Evolutionary conservation across 192 early-diverging fungal species (phyloP).

Genomic region (Rhizoclosmatium sp.): DNA sequence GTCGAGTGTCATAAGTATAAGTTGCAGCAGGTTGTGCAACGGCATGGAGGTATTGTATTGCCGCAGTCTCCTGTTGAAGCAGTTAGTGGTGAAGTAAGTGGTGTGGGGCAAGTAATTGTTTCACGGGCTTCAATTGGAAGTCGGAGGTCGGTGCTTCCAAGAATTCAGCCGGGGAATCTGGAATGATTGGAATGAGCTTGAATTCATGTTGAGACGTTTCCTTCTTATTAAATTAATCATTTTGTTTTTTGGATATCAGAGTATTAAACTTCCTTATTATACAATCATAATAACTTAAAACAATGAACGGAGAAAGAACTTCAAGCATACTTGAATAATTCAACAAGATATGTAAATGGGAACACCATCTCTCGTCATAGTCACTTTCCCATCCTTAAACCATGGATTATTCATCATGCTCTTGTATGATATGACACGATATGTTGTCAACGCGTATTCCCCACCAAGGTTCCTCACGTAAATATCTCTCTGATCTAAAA

Average conservation of each 20-base stretch:
- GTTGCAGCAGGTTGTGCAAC: neutral
- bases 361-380: too few species aligned
- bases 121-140: neutral
- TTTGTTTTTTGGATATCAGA: too few species aligned
- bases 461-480: constrained; percentile 4
- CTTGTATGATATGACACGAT: constrained; percentile 19
- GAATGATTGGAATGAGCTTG: neutral
- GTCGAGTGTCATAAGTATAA: constrained; percentile 9
- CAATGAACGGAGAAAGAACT: too few species aligned
- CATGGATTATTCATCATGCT: neutral
- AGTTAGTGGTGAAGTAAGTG: too few species aligned
- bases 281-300: too few species aligned
- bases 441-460: constrained; percentile 27
- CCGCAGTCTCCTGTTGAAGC: neutral
- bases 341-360: too few species aligned
- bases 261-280: too few species aligned
- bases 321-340: too few species aligned
- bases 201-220: too few species aligned
- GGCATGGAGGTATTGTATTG: neutral
- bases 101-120: too few species aligned
- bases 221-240: too few species aligned
- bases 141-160: neutral
- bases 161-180: neutral
- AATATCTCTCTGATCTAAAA: neutral
- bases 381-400: too few species aligned